Evolutionary conservation across 1,284 basidiomycete genomes (phyloP).

Genomic region (Microbotryum lychnidis-dioicae): DNA sequence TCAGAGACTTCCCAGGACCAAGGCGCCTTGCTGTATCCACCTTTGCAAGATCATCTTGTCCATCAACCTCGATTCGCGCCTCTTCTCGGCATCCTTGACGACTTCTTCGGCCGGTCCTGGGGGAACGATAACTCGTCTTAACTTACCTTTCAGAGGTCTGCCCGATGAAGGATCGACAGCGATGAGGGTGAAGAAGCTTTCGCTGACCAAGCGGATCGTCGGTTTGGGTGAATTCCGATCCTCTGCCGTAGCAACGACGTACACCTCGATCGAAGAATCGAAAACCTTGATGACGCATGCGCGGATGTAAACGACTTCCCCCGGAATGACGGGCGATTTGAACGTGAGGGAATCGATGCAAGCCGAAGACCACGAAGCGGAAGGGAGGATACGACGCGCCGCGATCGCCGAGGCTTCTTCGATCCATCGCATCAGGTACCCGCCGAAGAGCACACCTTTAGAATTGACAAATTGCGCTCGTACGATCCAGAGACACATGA

Average conservation of each 20-base stretch:
- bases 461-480: conserved; percentile 31
- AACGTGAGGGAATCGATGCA: conserved; percentile 31
- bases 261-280: conserved; percentile 27
- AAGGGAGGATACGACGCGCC: conserved; percentile 14
- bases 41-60: conserved; percentile 28
- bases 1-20: background rate
- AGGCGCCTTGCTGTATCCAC: background rate
- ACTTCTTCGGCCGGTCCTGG: conserved; percentile 7
- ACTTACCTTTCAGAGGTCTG: conserved; percentile 18
- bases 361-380: conserved; percentile 20
- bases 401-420: conserved; percentile 24
- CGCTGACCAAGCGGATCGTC: conserved; percentile 15
- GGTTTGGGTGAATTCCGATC: conserved; percentile 21
- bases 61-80: conserved; percentile 22
- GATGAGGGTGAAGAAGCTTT: conserved; percentile 29
- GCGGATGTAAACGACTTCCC: conserved; percentile 21
- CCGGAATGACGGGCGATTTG: conserved; percentile 19
- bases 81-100: conserved; percentile 12
- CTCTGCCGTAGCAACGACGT: conserved; percentile 24
- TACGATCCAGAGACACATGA: conserved; percentile 30
- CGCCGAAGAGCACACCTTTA: conserved; percentile 31
- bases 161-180: conserved; percentile 23
- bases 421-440: conserved; percentile 29
- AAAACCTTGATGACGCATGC: conserved; percentile 26
- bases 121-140: conserved; percentile 19